phyloP scores from a whole-genome alignment of 805 yeast genomes.

The Ogataea pini region DNA sequence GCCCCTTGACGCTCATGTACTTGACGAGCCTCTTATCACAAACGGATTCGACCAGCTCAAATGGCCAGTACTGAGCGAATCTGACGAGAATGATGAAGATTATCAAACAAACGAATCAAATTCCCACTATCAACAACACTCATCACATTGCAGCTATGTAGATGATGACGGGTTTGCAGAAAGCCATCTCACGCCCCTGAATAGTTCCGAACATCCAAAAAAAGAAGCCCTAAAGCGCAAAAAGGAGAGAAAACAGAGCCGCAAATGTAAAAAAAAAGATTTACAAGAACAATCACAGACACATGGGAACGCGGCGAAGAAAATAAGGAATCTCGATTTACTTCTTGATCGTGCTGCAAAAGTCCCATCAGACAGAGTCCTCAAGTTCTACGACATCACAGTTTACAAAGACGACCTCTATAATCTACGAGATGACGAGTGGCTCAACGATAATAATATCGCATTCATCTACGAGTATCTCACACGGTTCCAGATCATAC shows the following conservation, averaged over 20 bases:
- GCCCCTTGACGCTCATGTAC: conserved; percentile 13
- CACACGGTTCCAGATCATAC: conserved; percentile 36
- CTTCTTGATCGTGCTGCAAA: conserved; percentile 13
- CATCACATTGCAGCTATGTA: conserved; percentile 12
- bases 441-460: conserved; percentile 74
- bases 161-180: conserved; percentile 6
- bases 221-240: conserved; percentile 18
- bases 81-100: conserved; percentile 5
- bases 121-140: conserved; percentile 14
- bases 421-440: conserved; percentile 61
- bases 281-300: background rate
- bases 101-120: background rate
- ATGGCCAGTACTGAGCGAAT: conserved; percentile 31
- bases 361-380: conserved; percentile 32
- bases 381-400: conserved; percentile 58
- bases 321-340: background rate
- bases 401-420: conserved; percentile 58
- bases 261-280: conserved; percentile 2
- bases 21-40: conserved; percentile 20
- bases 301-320: background rate
- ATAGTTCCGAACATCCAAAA: background rate
- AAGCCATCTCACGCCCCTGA: background rate
- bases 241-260: conserved; percentile 13
- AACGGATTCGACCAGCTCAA: conserved; percentile 46
- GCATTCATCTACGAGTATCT: conserved; percentile 61